Evolutionary conservation across 352 stramenopile genomes (phyloP).

Genomic region (Hyaloperonospora arabidopsidis): DNA sequence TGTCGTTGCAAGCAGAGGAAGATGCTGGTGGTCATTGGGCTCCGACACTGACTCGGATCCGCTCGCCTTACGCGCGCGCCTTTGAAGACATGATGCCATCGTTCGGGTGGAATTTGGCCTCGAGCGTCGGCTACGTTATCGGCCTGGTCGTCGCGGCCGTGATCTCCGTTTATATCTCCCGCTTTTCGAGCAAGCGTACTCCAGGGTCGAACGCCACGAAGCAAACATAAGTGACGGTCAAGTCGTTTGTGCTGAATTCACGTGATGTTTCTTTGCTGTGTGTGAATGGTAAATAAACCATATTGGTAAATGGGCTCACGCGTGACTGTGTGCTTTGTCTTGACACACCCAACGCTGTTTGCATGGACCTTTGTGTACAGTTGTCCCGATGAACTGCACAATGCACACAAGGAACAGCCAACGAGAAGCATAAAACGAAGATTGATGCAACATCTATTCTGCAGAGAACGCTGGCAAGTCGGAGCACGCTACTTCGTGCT

Average conservation of each 20-base stretch:
- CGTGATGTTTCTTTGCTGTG: slow-evolving; percentile 4
- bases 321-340: no score
- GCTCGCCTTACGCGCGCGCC: slow-evolving; percentile 28
- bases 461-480: slow-evolving; percentile 23
- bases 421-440: slow-evolving; percentile 7
- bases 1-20: slow-evolving; percentile 21
- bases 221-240: slow-evolving; percentile 22
- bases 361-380: no score
- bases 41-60: slow-evolving; percentile 17
- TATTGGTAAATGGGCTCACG: no score
- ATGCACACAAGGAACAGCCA: no score
- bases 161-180: slow-evolving; percentile 53
- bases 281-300: background rate
- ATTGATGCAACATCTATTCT: slow-evolving; percentile 35
- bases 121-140: slow-evolving; percentile 39
- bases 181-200: slow-evolving; percentile 35
- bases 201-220: slow-evolving; percentile 21
- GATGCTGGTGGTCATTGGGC: slow-evolving; percentile 12
- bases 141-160: slow-evolving; percentile 42
- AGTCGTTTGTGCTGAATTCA: slow-evolving; percentile 11
- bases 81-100: slow-evolving; percentile 34
- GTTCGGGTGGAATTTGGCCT: slow-evolving; percentile 24
- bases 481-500: slow-evolving; percentile 26
- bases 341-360: no score
- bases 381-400: no score